A percentile compares a stretch with the other conserved stretches of the same genome.
Evolutionary conservation across 2,329 filamentous ascomycete species (phyloP).

Genomic region (Diaporthe australafricana): DNA sequence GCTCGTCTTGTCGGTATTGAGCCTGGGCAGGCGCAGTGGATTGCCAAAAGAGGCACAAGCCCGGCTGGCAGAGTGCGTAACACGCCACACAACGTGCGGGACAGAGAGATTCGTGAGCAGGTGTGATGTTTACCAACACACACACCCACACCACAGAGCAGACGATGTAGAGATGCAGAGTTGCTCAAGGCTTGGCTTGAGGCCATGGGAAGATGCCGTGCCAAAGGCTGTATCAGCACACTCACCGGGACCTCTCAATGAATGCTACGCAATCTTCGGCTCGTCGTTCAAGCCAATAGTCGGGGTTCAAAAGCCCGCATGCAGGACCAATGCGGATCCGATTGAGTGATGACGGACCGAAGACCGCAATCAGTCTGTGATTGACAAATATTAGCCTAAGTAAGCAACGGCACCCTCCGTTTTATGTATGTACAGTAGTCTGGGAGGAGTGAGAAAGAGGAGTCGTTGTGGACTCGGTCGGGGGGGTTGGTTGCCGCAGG

Average conservation of each 20-base stretch:
- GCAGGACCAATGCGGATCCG: constrained; percentile 23
- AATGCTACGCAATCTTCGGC: constrained; percentile 24
- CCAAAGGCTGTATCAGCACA: constrained; percentile 13
- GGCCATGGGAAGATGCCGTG: constrained; percentile 9
- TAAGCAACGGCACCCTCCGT: constrained; percentile 27
- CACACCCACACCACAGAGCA: not conserved
- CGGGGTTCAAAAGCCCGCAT: constrained; percentile 2
- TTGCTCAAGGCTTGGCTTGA: not conserved
- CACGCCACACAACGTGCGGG: constrained; percentile 27
- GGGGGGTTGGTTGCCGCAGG: not conserved
- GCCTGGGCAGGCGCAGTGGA: not conserved
- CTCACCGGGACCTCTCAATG: constrained; percentile 5
- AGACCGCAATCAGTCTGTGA: constrained; percentile 16
- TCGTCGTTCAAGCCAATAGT: constrained; percentile 26
- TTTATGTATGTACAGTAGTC: not conserved
- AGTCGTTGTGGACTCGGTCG: constrained; percentile 13
- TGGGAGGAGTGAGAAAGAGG: constrained; percentile 18
- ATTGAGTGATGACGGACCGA: constrained; percentile 29
- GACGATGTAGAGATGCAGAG: not conserved
- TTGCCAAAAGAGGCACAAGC: not conserved
- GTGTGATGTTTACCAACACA: not conserved
- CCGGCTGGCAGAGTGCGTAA: constrained; percentile 13
- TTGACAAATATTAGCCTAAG: constrained; percentile 31
- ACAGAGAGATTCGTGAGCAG: not conserved
- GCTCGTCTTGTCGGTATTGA: not conserved